Base-by-base conservation (phyloP, 495 filamentous ascomycete species). In the Aspergillus bertholletiae region DNA sequence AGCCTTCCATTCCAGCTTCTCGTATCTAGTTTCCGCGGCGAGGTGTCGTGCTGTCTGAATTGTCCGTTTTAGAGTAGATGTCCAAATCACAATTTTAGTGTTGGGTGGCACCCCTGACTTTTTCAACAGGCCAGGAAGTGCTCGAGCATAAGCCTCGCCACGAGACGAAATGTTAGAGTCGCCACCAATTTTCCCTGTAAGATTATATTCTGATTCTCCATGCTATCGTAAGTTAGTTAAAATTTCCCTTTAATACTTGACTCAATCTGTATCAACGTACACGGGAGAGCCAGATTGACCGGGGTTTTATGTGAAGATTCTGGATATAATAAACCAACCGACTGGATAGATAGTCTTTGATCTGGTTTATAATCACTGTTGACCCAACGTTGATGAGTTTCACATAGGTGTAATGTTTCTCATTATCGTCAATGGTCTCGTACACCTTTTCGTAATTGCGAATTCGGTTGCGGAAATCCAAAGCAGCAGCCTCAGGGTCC, bases 1-100 rank as follows among this genome's bases (percentile, higher is more conserved):
- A 7, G 94, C 94, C 74, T 98, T 98, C 94, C 94, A 98, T 70
- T 96, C 89, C 28, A 97, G 82, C 70, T 95, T 94, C 60, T 92
- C 88, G 66, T 88, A 96, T 43, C 84, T 78, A 2, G 86, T 84
- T 24, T 78, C 74, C 0, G 70, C 68, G 27, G 72, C 73, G 4
- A 98, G 80, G 66, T 87, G 88, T 30, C 88, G 85, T 11, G 92
- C 93, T 0, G 92, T 96, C 54, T 91, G 87, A 63, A 94, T 96
- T 2, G 94, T 98, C 49, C 94, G 88, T 66, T 86, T 88, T 22
- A 97, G 79, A 0, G 94, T 98, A 0, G 93, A 97, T 1, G 94
- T 98, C 94, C 94, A 98, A 60, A 97, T 90, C 2, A 92, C 96
- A 40, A 97, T 81, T 55, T 88, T 87, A 34, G 87, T 87, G 66